Evolutionary conservation across 345 rosid species (phyloP), one percentile per base, ranked within the genome.

Genomic region (Turnera subulata): DNA sequence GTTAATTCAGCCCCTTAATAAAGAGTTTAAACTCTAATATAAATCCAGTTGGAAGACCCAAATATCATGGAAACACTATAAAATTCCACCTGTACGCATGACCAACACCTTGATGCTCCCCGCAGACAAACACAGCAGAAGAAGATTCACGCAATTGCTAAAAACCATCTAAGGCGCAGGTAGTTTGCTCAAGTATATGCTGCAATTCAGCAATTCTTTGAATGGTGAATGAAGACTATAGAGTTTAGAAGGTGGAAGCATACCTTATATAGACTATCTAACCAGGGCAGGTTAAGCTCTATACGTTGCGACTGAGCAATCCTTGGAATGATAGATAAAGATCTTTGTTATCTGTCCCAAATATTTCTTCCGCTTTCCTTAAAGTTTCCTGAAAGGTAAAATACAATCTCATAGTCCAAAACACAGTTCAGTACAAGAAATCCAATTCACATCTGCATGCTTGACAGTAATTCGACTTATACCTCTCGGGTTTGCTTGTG

Each of bases 401-500:
- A 68, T 35, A 3, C 18, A n/a, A 21, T 29, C 43, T 20, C 29
- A 18, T 37, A 53, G 49, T 42, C 48, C 52, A 35, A 50, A 23
- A 35, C 17, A 19, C 39, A 50, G 53, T 40, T 38, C 9, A 45
- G 39, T 26, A 23, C 13, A 35, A 21, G 29, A 19, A 20, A 26
- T 47, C 18, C 37, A 22, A n/a, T 29, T 37, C 15, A 18, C 40
- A 56, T 50, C 43, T 38, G 46, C 14, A 58, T 37, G 7, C 14
- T 33, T 21, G 6, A 24, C 35, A 62, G 13, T 35, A 46, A 42
- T 16, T 29, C 35, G 25, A 42, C 25, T 25, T 46, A 12, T 68
- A 92, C 98, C 88, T 92, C 98, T 52, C 93, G 81, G 40, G 85
- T 83, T 78, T 92, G 95, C 76, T 84, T 85, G 55, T 78, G 82